Conservation (phyloP, 2,329 filamentous ascomycete genomes). For the Colletotrichum musicola region DNA sequence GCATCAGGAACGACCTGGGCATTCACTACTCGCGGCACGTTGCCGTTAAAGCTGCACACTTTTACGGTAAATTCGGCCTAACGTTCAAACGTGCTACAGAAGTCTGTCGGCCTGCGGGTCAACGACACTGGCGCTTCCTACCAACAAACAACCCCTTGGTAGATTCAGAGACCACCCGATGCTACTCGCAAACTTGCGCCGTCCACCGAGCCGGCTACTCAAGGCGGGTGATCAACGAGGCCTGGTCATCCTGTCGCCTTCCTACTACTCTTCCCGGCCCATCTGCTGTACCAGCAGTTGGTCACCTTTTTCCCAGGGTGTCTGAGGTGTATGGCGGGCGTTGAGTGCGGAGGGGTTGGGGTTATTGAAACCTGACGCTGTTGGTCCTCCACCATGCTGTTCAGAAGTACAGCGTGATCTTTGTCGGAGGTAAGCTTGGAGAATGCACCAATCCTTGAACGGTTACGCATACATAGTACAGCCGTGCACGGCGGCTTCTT, state of each 20-base stretch:
- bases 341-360: background rate
- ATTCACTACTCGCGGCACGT: slow-evolving; percentile 3
- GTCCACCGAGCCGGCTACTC: too few relatives aligned
- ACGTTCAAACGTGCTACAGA: background rate
- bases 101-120: background rate
- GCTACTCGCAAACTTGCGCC: slow-evolving; percentile 2
- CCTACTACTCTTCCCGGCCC: background rate
- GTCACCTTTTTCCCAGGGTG: background rate
- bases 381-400: background rate
- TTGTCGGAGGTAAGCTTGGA: slow-evolving; percentile 3
- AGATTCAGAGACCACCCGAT: background rate
- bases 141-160: too few relatives aligned
- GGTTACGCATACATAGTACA: background rate
- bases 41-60: slow-evolving; percentile 5
- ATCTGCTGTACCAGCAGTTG: background rate
- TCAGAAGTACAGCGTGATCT: slow-evolving; percentile 8
- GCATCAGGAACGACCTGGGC: background rate
- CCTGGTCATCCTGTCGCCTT: background rate
- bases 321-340: background rate
- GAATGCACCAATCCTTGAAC: background rate
- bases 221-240: too few relatives aligned
- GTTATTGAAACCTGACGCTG: slow-evolving; percentile 16
- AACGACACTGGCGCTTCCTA: slow-evolving; percentile 3
- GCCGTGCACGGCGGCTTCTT: slow-evolving; percentile 14
- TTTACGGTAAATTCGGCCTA: background rate